These are phyloP conservation scores for Paraphaeosphaeria minitans DNA, from an alignment of 2,329 filamentous ascomycete species.

Conservation along the genomic window DNA sequence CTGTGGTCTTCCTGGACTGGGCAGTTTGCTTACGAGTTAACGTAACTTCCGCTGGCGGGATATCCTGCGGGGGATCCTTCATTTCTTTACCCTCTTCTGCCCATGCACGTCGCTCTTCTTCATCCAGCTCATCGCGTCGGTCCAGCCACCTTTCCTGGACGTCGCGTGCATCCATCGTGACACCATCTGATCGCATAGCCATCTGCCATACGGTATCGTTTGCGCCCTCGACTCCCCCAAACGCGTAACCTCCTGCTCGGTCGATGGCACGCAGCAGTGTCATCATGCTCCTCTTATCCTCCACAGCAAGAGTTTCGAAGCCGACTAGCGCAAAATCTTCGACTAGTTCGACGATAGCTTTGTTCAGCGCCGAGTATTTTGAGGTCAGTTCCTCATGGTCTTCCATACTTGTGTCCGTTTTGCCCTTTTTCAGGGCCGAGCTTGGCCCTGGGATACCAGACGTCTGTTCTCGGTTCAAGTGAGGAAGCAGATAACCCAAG, in stretches of 20 bases:
- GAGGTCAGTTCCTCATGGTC: constrained; percentile 40
- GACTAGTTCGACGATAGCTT: constrained; percentile 83
- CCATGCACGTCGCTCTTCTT: constrained; percentile 73
- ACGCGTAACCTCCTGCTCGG: constrained; percentile 88
- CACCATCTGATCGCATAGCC: constrained; percentile 76
- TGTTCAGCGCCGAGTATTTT: constrained; percentile 85
- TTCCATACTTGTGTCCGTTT: constrained; percentile 54
- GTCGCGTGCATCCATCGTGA: constrained; percentile 80
- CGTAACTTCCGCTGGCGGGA: constrained; percentile 11
- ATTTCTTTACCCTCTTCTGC: constrained; percentile 71
- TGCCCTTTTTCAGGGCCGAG: constrained; percentile 8
- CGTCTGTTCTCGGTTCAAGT: constrained; percentile 74
- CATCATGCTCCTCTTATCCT: constrained; percentile 98
- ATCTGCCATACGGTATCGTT: constrained; percentile 98
- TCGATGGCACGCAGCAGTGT: constrained; percentile 87
- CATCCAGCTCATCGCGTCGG: constrained; percentile 84
- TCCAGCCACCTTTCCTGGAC: constrained; percentile 97
- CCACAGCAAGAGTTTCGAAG: constrained; percentile 92
- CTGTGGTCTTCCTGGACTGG: constrained; percentile 13
- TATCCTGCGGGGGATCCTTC: constrained; percentile 25
- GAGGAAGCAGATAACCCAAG: constrained; percentile 79
- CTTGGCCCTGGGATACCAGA: constrained; percentile 44
- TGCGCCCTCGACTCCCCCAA: constrained; percentile 85
- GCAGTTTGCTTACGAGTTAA: constrained; percentile 12
- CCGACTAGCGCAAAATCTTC: constrained; percentile 88